Percentiles rank a stretch among this genome's conserved stretches.
Conservation (phyloP, 192 early-diverging fungal species). For the Allomyces arbusculus region DNA sequence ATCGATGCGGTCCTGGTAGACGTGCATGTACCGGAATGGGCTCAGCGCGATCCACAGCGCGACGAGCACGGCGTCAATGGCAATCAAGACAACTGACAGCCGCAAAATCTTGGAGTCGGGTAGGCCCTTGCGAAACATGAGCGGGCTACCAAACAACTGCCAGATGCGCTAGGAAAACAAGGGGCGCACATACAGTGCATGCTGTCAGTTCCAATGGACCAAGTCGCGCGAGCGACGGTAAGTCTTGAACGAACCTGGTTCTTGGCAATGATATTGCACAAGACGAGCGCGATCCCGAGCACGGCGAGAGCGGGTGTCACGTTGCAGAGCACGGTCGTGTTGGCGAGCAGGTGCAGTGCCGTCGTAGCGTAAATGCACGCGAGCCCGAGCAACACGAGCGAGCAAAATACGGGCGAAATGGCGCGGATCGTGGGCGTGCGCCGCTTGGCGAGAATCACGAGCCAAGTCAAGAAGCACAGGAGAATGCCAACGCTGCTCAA, state of each 20-base stretch:
- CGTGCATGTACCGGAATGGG: background rate
- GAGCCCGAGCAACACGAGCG: background rate
- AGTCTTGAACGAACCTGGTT: background rate
- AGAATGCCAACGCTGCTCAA: background rate
- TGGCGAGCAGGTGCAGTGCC: background rate
- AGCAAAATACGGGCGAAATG: background rate
- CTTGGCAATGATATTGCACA: background rate
- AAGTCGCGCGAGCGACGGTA: too few species aligned
- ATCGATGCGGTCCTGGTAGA: background rate
- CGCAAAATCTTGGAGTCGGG: background rate
- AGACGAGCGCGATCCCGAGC: background rate
- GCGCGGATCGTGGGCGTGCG: background rate
- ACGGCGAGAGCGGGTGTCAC: background rate
- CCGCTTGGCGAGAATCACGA: background rate
- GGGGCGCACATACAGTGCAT: too few species aligned
- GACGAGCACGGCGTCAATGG: background rate
- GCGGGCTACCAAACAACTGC: background rate
- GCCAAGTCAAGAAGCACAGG: background rate
- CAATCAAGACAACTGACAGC: background rate
- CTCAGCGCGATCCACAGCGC: background rate
- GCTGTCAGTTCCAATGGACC: too few species aligned
- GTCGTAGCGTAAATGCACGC: background rate
- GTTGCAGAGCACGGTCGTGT: background rate
- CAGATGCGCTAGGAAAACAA: background rate
- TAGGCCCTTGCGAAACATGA: background rate